Conservation (phyloP, 2,329 filamentous ascomycete species). For the Scytalidium sp. region DNA sequence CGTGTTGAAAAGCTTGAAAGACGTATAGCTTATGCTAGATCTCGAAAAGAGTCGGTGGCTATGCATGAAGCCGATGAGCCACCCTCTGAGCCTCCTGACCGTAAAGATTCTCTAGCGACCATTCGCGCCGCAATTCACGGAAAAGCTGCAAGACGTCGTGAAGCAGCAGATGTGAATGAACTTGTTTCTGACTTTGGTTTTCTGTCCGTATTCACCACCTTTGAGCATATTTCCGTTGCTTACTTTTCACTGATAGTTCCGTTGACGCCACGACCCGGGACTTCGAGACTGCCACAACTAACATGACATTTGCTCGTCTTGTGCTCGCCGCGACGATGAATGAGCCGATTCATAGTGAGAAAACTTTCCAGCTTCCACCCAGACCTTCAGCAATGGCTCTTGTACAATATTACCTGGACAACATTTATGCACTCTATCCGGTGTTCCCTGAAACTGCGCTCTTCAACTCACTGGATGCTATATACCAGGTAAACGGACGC, state of each 20-base stretch:
- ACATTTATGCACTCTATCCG: constrained; percentile 76
- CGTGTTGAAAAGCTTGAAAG: constrained; percentile 85
- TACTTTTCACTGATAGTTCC: constrained; percentile 56
- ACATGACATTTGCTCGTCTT: constrained; percentile 89
- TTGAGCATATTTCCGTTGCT: neutral
- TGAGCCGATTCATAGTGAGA: constrained; percentile 63
- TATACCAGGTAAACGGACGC: constrained; percentile 70
- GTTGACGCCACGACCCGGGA: constrained; percentile 94
- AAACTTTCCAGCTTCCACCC: constrained; percentile 64
- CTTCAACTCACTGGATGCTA: constrained; percentile 73
- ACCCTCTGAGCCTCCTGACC: constrained; percentile 44
- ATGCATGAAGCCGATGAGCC: constrained; percentile 57
- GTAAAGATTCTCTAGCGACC: constrained; percentile 60
- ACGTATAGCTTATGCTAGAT: constrained; percentile 66
- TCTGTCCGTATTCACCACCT: constrained; percentile 52
- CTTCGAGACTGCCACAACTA: constrained; percentile 82
- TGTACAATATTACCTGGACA: constrained; percentile 81
- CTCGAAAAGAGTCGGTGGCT: constrained; percentile 67
- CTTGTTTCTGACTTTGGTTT: constrained; percentile 93
- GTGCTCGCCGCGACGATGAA: constrained; percentile 81
- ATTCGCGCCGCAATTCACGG: constrained; percentile 63
- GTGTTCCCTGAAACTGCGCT: constrained; percentile 79
- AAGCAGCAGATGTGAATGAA: constrained; percentile 86
- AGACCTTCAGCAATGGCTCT: constrained; percentile 66
- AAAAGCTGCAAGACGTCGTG: constrained; percentile 61